A percentile compares a stretch with the other conserved stretches of the same genome.
Conservation (phyloP, 2,329 filamentous ascomycete genomes). For the Leptographium wingfieldii region DNA sequence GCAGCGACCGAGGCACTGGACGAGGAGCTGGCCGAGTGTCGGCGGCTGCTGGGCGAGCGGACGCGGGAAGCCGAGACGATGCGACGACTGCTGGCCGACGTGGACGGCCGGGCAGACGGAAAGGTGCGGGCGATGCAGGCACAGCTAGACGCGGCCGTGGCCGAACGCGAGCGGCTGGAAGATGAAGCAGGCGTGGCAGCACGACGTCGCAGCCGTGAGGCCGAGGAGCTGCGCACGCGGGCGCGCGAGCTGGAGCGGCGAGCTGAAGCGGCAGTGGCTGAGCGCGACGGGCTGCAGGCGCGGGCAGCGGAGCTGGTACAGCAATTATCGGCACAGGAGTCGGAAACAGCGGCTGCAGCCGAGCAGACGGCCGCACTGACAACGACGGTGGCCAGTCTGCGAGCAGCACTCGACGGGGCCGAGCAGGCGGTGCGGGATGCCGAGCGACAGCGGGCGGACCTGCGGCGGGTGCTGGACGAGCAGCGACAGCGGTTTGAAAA, state of each 20-base stretch:
- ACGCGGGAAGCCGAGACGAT: constrained; percentile 91
- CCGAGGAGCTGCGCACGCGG: constrained; percentile 72
- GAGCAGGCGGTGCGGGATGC: constrained; percentile 71
- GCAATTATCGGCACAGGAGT: constrained; percentile 58
- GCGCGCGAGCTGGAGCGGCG: constrained; percentile 72
- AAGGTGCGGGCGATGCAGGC: constrained; percentile 82
- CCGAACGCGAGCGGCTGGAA: constrained; percentile 85
- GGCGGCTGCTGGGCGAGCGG: constrained; percentile 73
- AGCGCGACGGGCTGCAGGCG: constrained; percentile 55
- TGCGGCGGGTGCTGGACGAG: constrained; percentile 67
- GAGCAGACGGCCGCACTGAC: constrained; percentile 67
- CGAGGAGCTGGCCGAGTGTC: constrained; percentile 82
- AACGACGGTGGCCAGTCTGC: constrained; percentile 62
- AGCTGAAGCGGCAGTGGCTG: constrained; percentile 55
- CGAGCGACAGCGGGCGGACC: constrained; percentile 68
- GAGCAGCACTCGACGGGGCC: constrained; percentile 71
- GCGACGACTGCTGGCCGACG: constrained; percentile 75
- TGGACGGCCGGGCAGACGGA: constrained; percentile 68
- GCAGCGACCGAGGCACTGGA: constrained; percentile 75
- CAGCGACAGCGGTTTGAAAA: constrained; percentile 66
- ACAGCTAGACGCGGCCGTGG: constrained; percentile 78
- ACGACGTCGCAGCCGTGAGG: constrained; percentile 64
- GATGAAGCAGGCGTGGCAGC: constrained; percentile 74
- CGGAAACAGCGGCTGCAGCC: constrained; percentile 51
- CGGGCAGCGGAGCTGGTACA: constrained; percentile 56